phyloP scores from a whole-genome alignment of 306 rosid species.

The Geum urbanum region DNA sequence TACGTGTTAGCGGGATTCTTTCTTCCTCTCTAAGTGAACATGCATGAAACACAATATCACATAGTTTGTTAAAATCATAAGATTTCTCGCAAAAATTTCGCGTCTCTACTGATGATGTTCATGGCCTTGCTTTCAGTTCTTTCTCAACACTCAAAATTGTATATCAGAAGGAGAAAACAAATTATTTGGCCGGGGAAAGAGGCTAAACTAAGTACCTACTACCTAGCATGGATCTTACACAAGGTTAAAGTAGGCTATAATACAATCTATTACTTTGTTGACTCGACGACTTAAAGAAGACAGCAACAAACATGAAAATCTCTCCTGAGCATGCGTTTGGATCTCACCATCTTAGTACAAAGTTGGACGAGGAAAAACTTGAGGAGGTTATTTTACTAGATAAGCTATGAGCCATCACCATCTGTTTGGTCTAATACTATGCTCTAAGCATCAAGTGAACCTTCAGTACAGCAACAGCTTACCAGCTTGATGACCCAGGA shows the following conservation, averaged over 20 bases:
- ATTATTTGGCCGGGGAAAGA: background rate
- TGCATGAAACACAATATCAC: too few species aligned
- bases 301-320: conserved; percentile 31
- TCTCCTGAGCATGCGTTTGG: conserved; percentile 25
- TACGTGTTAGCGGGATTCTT: background rate
- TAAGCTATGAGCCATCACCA: background rate
- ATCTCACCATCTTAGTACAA: conserved; percentile 14
- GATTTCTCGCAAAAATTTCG: too few species aligned
- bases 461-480: conserved; percentile 3
- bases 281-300: conserved; percentile 31
- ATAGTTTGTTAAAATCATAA: too few species aligned
- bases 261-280: conserved; percentile 30
- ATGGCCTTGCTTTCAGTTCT: background rate
- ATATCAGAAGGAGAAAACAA: background rate
- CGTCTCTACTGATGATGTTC: background rate
- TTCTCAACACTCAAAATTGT: background rate
- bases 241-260: conserved; percentile 20
- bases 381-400: background rate
- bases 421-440: background rate
- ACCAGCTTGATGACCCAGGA: background rate
- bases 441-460: background rate
- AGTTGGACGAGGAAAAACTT: background rate
- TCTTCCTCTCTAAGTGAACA: too few species aligned
- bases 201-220: conserved; percentile 4
- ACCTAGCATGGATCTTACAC: conserved; percentile 12